These are phyloP conservation scores for Odontarrhena argentea DNA, from an alignment of 345 rosid genomes.

Conservation along the genomic window DNA sequence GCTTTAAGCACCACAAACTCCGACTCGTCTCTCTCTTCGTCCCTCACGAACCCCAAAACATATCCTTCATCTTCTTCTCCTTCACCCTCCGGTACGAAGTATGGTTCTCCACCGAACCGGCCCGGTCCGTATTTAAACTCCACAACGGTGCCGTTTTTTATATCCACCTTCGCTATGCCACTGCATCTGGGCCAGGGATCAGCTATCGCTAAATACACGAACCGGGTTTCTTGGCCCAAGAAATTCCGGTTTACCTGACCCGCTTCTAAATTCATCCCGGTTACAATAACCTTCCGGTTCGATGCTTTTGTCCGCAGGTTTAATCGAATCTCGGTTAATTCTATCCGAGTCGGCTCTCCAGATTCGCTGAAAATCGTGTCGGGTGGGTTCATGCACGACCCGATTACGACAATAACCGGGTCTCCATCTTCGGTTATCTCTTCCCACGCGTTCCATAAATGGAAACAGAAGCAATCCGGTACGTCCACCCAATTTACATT, in stretches of 20 bases:
- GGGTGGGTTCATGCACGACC: constrained; percentile 81
- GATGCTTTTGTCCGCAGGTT: constrained; percentile 56
- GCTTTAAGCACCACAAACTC: constrained; percentile 60
- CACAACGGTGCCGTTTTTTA: constrained; percentile 44
- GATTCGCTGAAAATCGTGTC: constrained; percentile 64
- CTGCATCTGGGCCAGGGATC: constrained; percentile 78
- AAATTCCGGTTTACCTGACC: constrained; percentile 54
- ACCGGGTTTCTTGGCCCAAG: constrained; percentile 54
- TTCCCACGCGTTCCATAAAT: constrained; percentile 85
- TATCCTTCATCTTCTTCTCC: constrained; percentile 52
- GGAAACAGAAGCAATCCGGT: constrained; percentile 68
- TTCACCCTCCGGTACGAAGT: constrained; percentile 42
- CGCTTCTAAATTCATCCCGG: constrained; percentile 63
- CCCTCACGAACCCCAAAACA: constrained; percentile 60
- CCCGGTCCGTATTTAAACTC: constrained; percentile 51
- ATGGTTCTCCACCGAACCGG: constrained; percentile 74
- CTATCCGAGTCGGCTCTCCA: constrained; percentile 37
- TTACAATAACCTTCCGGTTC: constrained; percentile 39
- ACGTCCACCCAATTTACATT: constrained; percentile 58
- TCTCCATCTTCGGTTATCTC: constrained; percentile 47
- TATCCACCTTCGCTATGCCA: constrained; percentile 72
- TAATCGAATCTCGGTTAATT: constrained; percentile 57
- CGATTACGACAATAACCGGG: constrained; percentile 49
- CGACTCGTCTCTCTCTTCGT: constrained; percentile 57
- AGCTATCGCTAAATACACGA: constrained; percentile 67